These are phyloP conservation scores for Solanum infundibuliforme DNA, from an alignment of 257 asterid species.

Conservation along the genomic window DNA sequence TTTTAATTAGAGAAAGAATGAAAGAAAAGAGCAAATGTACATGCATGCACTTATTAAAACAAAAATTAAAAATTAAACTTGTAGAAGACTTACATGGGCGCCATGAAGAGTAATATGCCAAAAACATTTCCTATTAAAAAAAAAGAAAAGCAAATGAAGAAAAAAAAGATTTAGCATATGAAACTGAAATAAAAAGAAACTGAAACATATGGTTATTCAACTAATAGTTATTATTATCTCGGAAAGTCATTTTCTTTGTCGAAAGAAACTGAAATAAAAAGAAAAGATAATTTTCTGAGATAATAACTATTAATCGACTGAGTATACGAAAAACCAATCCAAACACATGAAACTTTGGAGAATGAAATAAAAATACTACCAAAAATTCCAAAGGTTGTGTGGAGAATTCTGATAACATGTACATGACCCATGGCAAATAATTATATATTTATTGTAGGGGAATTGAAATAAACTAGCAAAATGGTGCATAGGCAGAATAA, in stretches of 20 bases:
- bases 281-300: background rate
- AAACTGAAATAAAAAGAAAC: no score
- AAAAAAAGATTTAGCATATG: background rate
- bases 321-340: background rate
- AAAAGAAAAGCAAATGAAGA: background rate
- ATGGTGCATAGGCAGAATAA: background rate
- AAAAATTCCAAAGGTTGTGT: slow-evolving; percentile 2
- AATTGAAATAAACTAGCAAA: background rate
- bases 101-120: slow-evolving; percentile 67
- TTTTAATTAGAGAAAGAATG: background rate
- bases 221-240: background rate
- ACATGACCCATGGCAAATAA: background rate
- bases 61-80: background rate
- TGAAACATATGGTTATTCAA: background rate
- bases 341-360: background rate
- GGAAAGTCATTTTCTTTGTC: accelerated
- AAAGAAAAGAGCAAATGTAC: background rate
- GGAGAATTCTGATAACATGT: background rate
- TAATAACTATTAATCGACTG: background rate
- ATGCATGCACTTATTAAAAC: background rate
- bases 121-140: slow-evolving; percentile 22
- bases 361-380: background rate
- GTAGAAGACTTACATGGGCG: slow-evolving; percentile 47
- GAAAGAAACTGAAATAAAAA: background rate
- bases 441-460: background rate